Base-by-base conservation (phyloP, 495 filamentous ascomycete species). In the Opeltia flavorubescens region DNA sequence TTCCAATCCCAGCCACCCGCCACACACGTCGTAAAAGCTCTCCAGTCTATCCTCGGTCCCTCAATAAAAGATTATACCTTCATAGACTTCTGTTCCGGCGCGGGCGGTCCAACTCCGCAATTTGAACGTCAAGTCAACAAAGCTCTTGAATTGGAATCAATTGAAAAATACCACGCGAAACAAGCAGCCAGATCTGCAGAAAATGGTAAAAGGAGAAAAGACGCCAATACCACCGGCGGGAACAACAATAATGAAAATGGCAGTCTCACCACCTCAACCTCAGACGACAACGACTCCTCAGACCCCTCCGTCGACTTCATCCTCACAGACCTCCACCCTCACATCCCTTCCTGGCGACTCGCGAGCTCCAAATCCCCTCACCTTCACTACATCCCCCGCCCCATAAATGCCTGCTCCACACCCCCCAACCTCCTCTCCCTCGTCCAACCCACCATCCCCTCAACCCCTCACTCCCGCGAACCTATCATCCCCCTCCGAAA, bases 1-100 rank as follows among this genome's bases (percentile, higher is more conserved):
- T 48, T 55, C 42, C 53, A 57, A 26, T 48, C 55, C 2, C 48
- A 49, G 1, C 55, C 48, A 1, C 55, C 55, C 20, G 58, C 62
- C 44, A 54, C 56, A 49, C 57, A 62, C 44, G 62, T 73, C 30
- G 64, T 54, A 20, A 38, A 40, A 21, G 49, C 43, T 3, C 50
- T 81, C 21, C 60, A 64, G 13, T 53, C 50, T 43, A 61, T 60
- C 40, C 71, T 73, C 24, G 64, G 51, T 24, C 21, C 38, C 26
- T 55, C 62, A 31, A 54, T 67, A 1, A 65, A 63, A 25, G 65
- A 54, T 5, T 71, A 76, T 55, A 71, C 70, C 15, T 75, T 82
- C 48, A 72, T 86, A 44, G 83, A 88, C 60, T 80, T 86, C 60
- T 84, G 81, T 59, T 77, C 83, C 15, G 83, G 83, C 46, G 78